Base-by-base conservation (phyloP, 805 yeast genomes). In the Candida namnaoensis region DNA sequence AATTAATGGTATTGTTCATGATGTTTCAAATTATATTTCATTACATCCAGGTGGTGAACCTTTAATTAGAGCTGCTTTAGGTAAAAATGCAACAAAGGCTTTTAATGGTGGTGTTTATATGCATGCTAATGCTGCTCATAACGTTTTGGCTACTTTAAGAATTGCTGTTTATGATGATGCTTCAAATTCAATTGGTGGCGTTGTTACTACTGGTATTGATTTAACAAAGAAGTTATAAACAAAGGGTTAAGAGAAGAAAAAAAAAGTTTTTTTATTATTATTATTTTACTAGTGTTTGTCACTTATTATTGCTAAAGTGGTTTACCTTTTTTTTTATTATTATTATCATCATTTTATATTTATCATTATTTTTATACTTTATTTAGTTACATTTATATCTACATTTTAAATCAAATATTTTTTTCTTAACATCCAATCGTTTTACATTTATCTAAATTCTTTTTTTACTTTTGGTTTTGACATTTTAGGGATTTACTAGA, bases 11-110 rank as follows among this genome's bases (percentile, higher is more conserved):
- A 83, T 85, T 44, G 86, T 84, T 38, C 93, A 85, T 62, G 82
- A 84, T 54, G 85, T 82, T 49, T 65, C 82, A 45, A 63, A 66
- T 13, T 84, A 82, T 60, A 71, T 82, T 49, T 71, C 74, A 44
- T 86, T 81, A 56, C 95, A 85, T 58, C 95, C 95, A 48, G 95
- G 95, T 72, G 95, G 95, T 50, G 78, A 74, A 57, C 80, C 87
- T 38, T 65, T 85, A 47, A 63, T 85, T 38, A 71, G 75, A 51
- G 79, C 88, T 32, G 79, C 90, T 2, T 64, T 74, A 46, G 90
- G 91, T 53, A 84, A 82, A 60, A 93, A 85, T 60, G 91, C 91
- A 26, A 81, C 91, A 12, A 75, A 74, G 57, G 93, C 90, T 1
- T 85, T 85, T 70, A 81, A 82, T 57, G 95, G 95, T 58, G 90